Percentiles rank a stretch among this genome's conserved stretches.
Conservation (phyloP, 2,329 filamentous ascomycete genomes). For the Stagonosporopsis rhizophila region DNA sequence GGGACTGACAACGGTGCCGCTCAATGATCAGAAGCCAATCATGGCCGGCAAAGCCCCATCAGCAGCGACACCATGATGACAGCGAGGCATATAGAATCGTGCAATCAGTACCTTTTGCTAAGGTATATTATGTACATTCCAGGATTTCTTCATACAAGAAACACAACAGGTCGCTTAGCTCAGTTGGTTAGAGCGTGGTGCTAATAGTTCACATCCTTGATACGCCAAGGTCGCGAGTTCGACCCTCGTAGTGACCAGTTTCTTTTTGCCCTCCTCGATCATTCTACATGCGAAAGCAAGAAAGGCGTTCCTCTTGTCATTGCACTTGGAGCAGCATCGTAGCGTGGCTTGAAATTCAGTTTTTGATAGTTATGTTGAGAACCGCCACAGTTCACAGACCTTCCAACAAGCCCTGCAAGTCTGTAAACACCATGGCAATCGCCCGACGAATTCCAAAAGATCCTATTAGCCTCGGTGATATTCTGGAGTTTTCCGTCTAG, state of each 20-base stretch:
- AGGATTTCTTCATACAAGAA: not conserved
- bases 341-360: not conserved
- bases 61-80: too few species aligned
- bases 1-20: not conserved
- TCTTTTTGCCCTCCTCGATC: conserved; percentile 6
- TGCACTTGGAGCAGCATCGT: too few species aligned
- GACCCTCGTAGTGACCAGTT: conserved; percentile 22
- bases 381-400: too few species aligned
- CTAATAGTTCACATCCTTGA: conserved; percentile 18
- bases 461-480: not conserved
- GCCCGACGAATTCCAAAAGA: not conserved
- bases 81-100: too few species aligned
- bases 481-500: not conserved
- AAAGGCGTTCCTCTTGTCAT: too few species aligned
- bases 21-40: not conserved
- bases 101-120: too few species aligned
- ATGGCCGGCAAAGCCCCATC: not conserved
- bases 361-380: too few species aligned
- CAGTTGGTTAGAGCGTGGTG: conserved; percentile 25
- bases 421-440: not conserved
- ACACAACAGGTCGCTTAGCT: conserved; percentile 18
- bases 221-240: conserved; percentile 24
- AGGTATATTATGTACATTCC: too few species aligned
- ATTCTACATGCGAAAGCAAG: too few species aligned
- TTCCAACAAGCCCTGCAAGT: not conserved